phyloP scores from a whole-genome alignment of 805 yeast genomes.

The Yarrowia sp. region DNA sequence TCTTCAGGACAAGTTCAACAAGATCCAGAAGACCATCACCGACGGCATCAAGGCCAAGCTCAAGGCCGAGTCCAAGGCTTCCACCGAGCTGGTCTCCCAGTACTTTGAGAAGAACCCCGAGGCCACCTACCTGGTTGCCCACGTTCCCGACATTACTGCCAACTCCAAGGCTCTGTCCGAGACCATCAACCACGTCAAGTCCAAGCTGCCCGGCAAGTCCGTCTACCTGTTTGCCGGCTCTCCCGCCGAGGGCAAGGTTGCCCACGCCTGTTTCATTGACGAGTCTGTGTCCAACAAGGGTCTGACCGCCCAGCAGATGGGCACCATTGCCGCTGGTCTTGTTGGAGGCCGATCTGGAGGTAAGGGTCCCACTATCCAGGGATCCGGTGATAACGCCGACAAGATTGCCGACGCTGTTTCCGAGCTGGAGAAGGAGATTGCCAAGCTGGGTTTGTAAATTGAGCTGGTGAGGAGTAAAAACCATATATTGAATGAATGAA shows the following conservation, averaged over 20 bases:
- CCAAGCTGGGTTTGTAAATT: background rate
- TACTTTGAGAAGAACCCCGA: conserved; percentile 59
- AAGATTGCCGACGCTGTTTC: conserved; percentile 71
- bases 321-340: conserved; percentile 60
- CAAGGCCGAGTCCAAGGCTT: conserved; percentile 80
- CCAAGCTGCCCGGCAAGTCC: conserved; percentile 68
- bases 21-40: conserved; percentile 79
- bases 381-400: conserved; percentile 82
- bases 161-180: conserved; percentile 94
- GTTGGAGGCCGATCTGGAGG: conserved; percentile 99
- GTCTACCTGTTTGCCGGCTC: conserved; percentile 77
- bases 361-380: conserved; percentile 93
- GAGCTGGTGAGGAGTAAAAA: background rate
- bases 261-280: conserved; percentile 90
- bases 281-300: conserved; percentile 67
- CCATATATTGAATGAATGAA: background rate
- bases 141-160: conserved; percentile 59
- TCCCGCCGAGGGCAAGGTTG: conserved; percentile 60
- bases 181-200: conserved; percentile 79
- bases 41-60: conserved; percentile 85
- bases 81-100: conserved; percentile 68
- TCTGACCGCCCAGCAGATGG: conserved; percentile 66
- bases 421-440: conserved; percentile 59
- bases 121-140: conserved; percentile 60
- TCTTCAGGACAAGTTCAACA: conserved; percentile 68